These are phyloP conservation scores for Ehretia macrophylla DNA, from an alignment of 257 asterid genomes.

Conservation along the genomic window DNA sequence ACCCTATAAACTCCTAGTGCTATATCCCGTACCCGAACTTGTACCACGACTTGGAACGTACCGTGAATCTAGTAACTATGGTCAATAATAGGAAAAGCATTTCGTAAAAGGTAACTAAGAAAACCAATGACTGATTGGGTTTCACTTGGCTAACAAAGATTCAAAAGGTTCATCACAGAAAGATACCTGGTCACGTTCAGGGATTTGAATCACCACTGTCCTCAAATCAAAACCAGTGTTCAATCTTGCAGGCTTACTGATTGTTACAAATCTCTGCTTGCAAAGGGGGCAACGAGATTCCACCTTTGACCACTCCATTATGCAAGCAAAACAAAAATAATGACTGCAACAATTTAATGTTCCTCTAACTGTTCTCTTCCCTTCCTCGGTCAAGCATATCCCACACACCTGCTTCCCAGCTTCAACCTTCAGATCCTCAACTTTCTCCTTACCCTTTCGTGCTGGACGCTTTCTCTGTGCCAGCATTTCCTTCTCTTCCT, in stretches of 20 bases:
- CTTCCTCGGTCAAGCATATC: conserved; percentile 84
- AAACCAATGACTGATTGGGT: background rate
- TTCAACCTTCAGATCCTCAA: conserved; percentile 49
- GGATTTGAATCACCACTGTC: conserved; percentile 56
- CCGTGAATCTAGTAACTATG: too few relatives aligned
- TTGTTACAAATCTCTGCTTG: conserved; percentile 76
- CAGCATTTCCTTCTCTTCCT: conserved; percentile 31
- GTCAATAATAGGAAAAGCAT: too few relatives aligned
- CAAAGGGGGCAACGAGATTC: conserved; percentile 95
- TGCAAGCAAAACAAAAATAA: conserved; percentile 88
- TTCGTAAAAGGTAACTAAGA: conserved; percentile 7
- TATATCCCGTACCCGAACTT: too few relatives aligned
- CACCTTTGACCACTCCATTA: conserved; percentile 94
- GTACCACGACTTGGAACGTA: too few relatives aligned
- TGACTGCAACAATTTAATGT: conserved; percentile 78
- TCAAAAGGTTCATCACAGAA: conserved; percentile 3
- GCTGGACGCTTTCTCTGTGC: conserved; percentile 33
- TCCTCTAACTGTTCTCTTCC: conserved; percentile 66
- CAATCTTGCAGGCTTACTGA: conserved; percentile 52
- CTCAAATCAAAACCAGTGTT: conserved; percentile 45
- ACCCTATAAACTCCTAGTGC: too few relatives aligned
- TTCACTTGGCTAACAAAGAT: background rate
- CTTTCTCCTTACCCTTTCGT: conserved; percentile 71
- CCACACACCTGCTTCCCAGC: conserved; percentile 82
- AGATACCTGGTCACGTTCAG: conserved; percentile 86